Conservation (phyloP, 1,139 yeast genomes). For the Saccharomycopsis phalli region DNA sequence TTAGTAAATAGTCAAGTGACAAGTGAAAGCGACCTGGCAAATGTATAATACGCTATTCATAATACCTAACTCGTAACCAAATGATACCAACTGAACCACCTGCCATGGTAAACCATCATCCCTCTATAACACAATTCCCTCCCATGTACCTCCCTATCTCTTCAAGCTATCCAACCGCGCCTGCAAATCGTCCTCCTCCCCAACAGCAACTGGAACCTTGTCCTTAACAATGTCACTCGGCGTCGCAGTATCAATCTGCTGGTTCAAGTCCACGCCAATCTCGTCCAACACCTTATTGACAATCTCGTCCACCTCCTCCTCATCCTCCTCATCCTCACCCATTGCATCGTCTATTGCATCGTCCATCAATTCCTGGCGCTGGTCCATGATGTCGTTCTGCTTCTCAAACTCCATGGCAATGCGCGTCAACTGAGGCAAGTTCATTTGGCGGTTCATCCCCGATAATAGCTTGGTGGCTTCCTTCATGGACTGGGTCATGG, state of each 20-base stretch:
- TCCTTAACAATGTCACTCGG: constrained; percentile 38
- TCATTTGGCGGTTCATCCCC: constrained; percentile 85
- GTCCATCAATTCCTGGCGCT: constrained; percentile 97
- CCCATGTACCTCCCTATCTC: too few species aligned
- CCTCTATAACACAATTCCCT: too few species aligned
- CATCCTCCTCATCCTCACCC: constrained; percentile 74
- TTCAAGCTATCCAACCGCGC: constrained; percentile 81
- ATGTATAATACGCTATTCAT: background rate
- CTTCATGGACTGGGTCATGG: constrained; percentile 90
- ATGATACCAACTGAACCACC: too few species aligned
- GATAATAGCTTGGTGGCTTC: constrained; percentile 86
- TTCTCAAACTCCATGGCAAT: constrained; percentile 94
- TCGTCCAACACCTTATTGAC: constrained; percentile 90
- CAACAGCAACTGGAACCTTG: constrained; percentile 38
- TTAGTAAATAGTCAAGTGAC: background rate
- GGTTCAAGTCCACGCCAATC: constrained; percentile 81
- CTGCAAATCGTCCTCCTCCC: constrained; percentile 78
- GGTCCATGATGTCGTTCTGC: constrained; percentile 95
- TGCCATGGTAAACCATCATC: too few species aligned
- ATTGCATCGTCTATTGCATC: constrained; percentile 94
- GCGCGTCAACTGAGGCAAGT: constrained; percentile 76
- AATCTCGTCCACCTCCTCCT: constrained; percentile 88
- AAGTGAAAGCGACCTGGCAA: background rate
- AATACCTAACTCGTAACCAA: too few species aligned
- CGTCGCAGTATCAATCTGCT: constrained; percentile 47